Evolutionary conservation across 495 filamentous ascomycete species (phyloP), one percentile per base, ranked within the genome.

Genomic region (Apodospora peruviana): DNA sequence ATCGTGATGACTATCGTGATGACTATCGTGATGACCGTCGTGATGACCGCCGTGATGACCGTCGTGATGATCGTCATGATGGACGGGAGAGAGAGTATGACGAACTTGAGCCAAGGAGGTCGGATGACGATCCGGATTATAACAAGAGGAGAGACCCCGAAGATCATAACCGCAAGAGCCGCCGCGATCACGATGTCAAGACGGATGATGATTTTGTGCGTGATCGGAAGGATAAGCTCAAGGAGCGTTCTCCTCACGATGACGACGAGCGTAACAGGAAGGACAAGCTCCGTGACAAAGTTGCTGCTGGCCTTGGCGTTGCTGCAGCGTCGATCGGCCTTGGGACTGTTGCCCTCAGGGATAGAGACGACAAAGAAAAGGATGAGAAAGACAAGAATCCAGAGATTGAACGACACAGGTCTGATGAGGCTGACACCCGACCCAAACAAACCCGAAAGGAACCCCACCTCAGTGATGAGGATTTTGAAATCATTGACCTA

Each of bases 291-390:
- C 60, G 58, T 38, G 71, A 71, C 35, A 77, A 68, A 48, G 47
- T 68, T 12, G 56, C 60, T 7, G 50, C 61, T 7, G 72, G 68
- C 0, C 44, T 70, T 11, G 58, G 65, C 12, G 52, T 62, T 11
- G 73, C 61, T 25, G 72, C 68, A 18, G 65, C 65, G 0, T 56
- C 67, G 12, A 40, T 71, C 10, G 72, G 67, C n/a, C 55, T 74
- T 16, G 47, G 47, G 7, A 52, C 60, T 8, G 53, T 59, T 12
- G 49, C 58, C 20, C 58, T 57, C 49, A 68, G 64, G 20, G 65
- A 70, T 2, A 48, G 57, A 19, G 69, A 66, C 43, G 58, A 47
- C 21, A 41, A 51, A 14, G 46, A 53, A 14, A 43, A 57, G 24
- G 40, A 57, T 7, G 27, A 32, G 27, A 32, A 32, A 32, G 27